Conservation (phyloP, 75 land plant genomes). For the Pseudotsuga menziesii region DNA sequence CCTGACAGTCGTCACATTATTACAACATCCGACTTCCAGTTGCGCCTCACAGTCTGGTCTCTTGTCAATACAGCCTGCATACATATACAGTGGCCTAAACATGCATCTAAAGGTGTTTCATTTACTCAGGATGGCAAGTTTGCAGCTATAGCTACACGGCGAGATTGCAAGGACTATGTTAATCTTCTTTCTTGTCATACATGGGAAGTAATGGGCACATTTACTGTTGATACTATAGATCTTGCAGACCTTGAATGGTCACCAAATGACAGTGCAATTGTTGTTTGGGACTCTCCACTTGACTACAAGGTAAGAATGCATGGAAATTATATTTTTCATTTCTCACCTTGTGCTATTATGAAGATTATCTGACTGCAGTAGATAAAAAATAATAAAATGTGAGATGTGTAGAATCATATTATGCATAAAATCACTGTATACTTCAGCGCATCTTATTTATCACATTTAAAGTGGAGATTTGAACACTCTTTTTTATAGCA, state of each 20-base stretch:
- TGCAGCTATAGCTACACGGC: constrained; percentile 86
- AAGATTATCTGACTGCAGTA: neutral
- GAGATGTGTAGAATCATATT: constrained; percentile 3
- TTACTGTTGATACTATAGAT: constrained; percentile 84
- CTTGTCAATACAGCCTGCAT: constrained; percentile 88
- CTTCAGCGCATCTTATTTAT: neutral
- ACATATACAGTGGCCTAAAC: constrained; percentile 93
- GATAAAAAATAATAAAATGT: neutral
- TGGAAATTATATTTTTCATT: neutral
- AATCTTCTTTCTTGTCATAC: constrained; percentile 81
- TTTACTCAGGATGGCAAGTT: constrained; percentile 92
- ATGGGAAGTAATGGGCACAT: constrained; percentile 92
- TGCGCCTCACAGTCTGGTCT: constrained; percentile 92
- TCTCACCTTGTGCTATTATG: neutral
- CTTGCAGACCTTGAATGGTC: constrained; percentile 95
- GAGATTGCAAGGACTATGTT: constrained; percentile 91
- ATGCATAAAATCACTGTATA: no score
- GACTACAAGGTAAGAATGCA: constrained; percentile 69
- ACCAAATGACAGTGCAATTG: constrained; percentile 91
- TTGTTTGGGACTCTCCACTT: constrained; percentile 86
- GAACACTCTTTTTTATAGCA: neutral
- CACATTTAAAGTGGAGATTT: neutral
- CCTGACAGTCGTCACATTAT: constrained; percentile 91
- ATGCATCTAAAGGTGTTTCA: constrained; percentile 81
- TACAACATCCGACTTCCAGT: constrained; percentile 86